Evolutionary conservation across 2,329 filamentous ascomycete species (phyloP), one percentile per base, ranked within the genome.

Genomic region (Escovopsis sp.): DNA sequence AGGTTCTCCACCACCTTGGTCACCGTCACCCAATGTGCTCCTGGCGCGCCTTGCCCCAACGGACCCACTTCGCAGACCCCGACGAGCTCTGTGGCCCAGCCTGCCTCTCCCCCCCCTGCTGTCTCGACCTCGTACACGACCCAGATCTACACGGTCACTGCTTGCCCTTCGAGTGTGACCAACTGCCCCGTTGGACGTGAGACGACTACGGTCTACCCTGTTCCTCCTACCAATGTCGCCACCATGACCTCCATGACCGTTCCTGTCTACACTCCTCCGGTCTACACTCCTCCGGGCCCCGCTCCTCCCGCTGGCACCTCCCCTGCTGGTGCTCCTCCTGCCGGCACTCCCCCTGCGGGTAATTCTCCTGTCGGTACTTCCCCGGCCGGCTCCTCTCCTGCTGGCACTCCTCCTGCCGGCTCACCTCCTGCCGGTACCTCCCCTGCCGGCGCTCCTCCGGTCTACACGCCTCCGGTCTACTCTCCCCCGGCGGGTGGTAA

Each of bases 31-130:
- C 68, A 67, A 45, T 80, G 76, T 66, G 66, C 61, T 45, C 64
- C 74, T 40, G 74, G 79, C 54, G 70, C 72, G 59, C 55, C 81
- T 73, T 82, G 79, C 71, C 72, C 71, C 44, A 57, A 57, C 29
- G 55, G 54, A 47, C 56, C 56, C 51, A 61, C 57, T 44, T 50
- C 57, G 43, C 46, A 60, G 42, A 65, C 62, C 40, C 55, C 60
- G 54, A 61, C 59, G 46, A 45, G 61, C 41, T 43, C 47, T 34
- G 50, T 45, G 40, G 47, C 45, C 33, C 15, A 37, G 35, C 16
- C 35, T 25, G 15, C 14, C 15, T 12, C 36, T n/a, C 34, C 25
- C n/a, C 36, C 39, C 33, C 32, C n/a, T 24, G 35, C 37, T 29
- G 37, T 15, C 8, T 7, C 34, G 14, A 57, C 54, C 27, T 51